Conservation (phyloP, 2,329 filamentous ascomycete species). For the Elsinoe necatrix region DNA sequence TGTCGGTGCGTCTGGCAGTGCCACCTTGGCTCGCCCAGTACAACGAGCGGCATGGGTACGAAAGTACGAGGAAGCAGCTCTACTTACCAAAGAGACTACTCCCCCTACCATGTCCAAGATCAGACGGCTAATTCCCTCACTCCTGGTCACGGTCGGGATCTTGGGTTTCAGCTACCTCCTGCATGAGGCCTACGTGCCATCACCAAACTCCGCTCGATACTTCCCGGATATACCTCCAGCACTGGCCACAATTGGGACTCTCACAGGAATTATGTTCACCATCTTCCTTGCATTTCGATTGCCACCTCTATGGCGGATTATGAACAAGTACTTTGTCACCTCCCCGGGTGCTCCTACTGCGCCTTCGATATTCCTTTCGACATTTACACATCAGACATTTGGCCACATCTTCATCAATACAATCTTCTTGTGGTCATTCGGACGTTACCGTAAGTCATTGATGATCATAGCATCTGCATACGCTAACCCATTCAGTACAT, state of each 20-base stretch:
- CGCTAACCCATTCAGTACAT: constrained; percentile 40
- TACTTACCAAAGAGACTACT: constrained; percentile 27
- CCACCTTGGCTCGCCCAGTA: constrained; percentile 18
- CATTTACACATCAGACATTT: constrained; percentile 60
- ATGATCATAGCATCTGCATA: not conserved
- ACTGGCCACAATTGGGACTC: constrained; percentile 53
- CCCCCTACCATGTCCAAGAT: constrained; percentile 27
- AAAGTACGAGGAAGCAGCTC: constrained; percentile 30
- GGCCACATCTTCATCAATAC: constrained; percentile 58
- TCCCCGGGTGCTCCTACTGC: constrained; percentile 57
- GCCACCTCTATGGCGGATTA: constrained; percentile 54
- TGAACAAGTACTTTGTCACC: constrained; percentile 62
- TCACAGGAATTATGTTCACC: constrained; percentile 53
- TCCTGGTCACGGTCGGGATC: constrained; percentile 31
- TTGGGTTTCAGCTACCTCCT: constrained; percentile 38
- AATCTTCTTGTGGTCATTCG: constrained; percentile 56
- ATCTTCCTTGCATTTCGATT: constrained; percentile 54
- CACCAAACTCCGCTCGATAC: constrained; percentile 42
- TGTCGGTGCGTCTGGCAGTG: not conserved
- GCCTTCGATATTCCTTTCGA: constrained; percentile 52
- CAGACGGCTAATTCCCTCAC: constrained; percentile 39
- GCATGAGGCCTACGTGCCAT: constrained; percentile 43
- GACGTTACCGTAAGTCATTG: constrained; percentile 42
- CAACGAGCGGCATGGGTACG: constrained; percentile 30
- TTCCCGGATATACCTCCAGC: constrained; percentile 55